A percentile compares a stretch with the other conserved stretches of the same genome.
phyloP scores from a whole-genome alignment of 2,329 filamentous ascomycete species.

The Arthroderma sp. region DNA sequence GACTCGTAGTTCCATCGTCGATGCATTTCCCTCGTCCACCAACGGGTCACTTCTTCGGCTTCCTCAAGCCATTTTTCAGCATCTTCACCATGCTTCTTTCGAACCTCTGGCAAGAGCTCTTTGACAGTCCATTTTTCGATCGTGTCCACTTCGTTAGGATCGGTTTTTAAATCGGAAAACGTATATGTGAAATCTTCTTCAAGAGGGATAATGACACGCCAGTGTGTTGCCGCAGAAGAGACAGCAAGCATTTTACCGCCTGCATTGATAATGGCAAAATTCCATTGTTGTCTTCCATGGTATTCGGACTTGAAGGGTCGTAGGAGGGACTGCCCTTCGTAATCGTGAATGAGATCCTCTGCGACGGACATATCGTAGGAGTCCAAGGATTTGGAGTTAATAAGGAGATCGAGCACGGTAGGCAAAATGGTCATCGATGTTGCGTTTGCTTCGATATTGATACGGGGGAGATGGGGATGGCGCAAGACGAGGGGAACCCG shows the following conservation, averaged over 20 bases:
- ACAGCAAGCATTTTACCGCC: constrained; percentile 41
- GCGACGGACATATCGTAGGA: constrained; percentile 20
- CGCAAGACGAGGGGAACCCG: constrained; percentile 32
- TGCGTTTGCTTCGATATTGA: constrained; percentile 28
- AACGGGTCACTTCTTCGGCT: constrained; percentile 24
- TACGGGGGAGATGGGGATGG: constrained; percentile 31
- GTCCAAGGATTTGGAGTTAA: constrained; percentile 29
- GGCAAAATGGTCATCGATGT: constrained; percentile 34
- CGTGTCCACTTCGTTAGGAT: constrained; percentile 22
- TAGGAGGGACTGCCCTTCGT: constrained; percentile 37
- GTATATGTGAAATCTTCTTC: constrained; percentile 53
- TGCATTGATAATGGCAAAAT: constrained; percentile 23
- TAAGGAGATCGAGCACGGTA: constrained; percentile 34
- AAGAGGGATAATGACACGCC: constrained; percentile 63
- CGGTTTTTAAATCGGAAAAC: constrained; percentile 24
- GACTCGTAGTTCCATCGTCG: constrained; percentile 11
- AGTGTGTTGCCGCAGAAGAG: constrained; percentile 67
- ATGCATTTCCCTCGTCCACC: constrained; percentile 27
- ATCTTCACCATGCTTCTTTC: constrained; percentile 18
- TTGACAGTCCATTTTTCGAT: constrained; percentile 21
- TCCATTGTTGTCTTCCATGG: constrained; percentile 22
- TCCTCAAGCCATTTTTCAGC: constrained; percentile 24
- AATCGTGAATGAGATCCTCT: constrained; percentile 30
- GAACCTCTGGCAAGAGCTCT: constrained; percentile 17
- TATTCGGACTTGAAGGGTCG: constrained; percentile 25